Base-by-base conservation (phyloP, 345 rosid genomes). In the Camelina hispida region DNA sequence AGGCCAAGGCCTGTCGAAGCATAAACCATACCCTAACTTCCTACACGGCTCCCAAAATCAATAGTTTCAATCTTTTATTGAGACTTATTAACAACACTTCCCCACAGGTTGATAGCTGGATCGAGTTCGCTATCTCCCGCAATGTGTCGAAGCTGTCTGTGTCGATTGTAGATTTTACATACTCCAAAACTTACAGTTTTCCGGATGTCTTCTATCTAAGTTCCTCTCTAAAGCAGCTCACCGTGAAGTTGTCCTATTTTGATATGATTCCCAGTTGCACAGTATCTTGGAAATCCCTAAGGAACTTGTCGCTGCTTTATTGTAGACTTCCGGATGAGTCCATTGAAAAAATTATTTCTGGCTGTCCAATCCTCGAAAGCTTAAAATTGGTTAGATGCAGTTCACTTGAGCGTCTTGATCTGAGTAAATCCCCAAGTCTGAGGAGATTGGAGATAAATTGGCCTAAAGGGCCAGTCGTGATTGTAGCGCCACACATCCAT, bases 401-500 rank as follows among this genome's bases (percentile, higher is more conserved):
- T 5, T 44, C 4, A 15, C 7, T 2, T 35, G 5, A 51, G 42
- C 30, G 20, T 14, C 65, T 69, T 16, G 73, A 69, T 11, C 46
- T 69, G 11, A 69, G 65, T 44, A 51, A 44, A 9, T 44, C 74
- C 4, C 18, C 12, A 2, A 38, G 11, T 7, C n/a, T 69, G 40
- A 57, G 15, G 37, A 48, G 65, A 57, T 48, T 69, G 65, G 56
- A 50, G 4, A 50, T 50, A 17, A 1, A 50, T 50, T 23, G 25
- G 4, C 20, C 1, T 7, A 7, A 12, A 18, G 62, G n/a, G 6
- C 62, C 40, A 40, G 9, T 2, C 0, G 43, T 28, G 73, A 56
- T 56, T 43, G 13, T 69, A 17, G 73, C 73, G 6, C 75, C 75
- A 22, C 50, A 71, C 20, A 48, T 71, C 40, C 68, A 60, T 48